Conservation (phyloP, 2,329 filamentous ascomycete genomes). For the Zasmidium citrigriseum region DNA sequence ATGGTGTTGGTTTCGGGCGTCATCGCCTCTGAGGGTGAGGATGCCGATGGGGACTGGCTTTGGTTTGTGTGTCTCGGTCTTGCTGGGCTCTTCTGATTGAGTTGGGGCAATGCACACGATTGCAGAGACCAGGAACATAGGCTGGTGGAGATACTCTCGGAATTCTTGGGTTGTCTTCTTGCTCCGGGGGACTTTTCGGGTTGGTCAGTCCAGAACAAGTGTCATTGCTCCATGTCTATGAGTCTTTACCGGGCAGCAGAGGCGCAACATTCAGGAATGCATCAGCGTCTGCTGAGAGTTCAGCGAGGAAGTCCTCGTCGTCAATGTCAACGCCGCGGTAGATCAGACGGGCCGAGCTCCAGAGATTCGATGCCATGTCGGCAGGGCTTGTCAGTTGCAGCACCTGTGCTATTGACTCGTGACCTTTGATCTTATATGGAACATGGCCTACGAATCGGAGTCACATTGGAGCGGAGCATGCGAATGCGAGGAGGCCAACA, state of each 20-base stretch:
- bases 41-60: slow-evolving; percentile 37
- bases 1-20: not conserved
- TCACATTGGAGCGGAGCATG: too few species aligned
- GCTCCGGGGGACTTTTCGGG: too few species aligned
- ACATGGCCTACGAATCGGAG: too few species aligned
- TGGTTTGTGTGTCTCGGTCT: slow-evolving; percentile 5
- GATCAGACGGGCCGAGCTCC: slow-evolving; percentile 40
- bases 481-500: too few species aligned
- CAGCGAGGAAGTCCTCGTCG: slow-evolving; percentile 31
- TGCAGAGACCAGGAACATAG: slow-evolving; percentile 36
- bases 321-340: slow-evolving; percentile 41
- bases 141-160: too few species aligned
- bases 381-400: too few species aligned
- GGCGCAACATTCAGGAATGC: slow-evolving; percentile 9
- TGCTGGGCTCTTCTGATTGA: too few species aligned
- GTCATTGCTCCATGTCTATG: too few species aligned
- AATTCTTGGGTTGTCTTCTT: too few species aligned
- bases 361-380: slow-evolving; percentile 29
- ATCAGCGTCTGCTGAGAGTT: slow-evolving; percentile 12
- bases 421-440: too few species aligned
- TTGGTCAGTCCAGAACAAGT: too few species aligned
- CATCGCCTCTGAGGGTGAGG: slow-evolving; percentile 30
- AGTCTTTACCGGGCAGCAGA: slow-evolving; percentile 27
- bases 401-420: too few species aligned
- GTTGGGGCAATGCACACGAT: slow-evolving; percentile 39